phyloP scores from a whole-genome alignment of 768 basidiomycete species.

The Hydnum rufescens region DNA sequence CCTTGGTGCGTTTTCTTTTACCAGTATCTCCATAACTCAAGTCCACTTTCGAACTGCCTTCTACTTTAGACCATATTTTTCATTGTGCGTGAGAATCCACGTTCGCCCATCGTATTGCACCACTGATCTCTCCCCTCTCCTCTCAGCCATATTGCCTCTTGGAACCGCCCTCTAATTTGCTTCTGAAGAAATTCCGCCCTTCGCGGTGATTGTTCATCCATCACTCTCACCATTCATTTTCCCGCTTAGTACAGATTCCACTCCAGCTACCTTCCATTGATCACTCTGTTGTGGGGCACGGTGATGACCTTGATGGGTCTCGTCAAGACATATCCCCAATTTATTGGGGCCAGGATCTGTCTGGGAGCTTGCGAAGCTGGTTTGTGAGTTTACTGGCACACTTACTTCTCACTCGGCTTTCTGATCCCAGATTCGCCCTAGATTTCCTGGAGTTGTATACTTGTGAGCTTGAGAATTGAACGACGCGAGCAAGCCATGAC shows the following conservation, averaged over 20 bases:
- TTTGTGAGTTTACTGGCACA: conserved; percentile 15
- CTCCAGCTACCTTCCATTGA: neutral
- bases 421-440: too few relatives aligned
- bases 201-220: neutral
- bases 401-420: neutral
- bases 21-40: too few relatives aligned
- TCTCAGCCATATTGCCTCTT: conserved; percentile 33
- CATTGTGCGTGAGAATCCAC: neutral
- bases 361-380: conserved; percentile 56
- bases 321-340: conserved; percentile 43
- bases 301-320: too few relatives aligned
- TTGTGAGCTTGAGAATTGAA: too few relatives aligned
- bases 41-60: too few relatives aligned
- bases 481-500: too few relatives aligned
- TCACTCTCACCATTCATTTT: too few relatives aligned
- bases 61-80: neutral
- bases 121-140: too few relatives aligned
- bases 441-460: conserved; percentile 52
- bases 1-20: conserved; percentile 26
- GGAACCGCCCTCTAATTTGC: conserved; percentile 52
- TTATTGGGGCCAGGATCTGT: conserved; percentile 35
- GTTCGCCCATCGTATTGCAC: conserved; percentile 7
- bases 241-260: too few relatives aligned
- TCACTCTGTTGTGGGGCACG: conserved; percentile 35
- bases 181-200: conserved; percentile 17